Evolutionary conservation across 2,329 filamentous ascomycete genomes (phyloP), one percentile per base, ranked within the genome.

Genomic region (Pseudogymnoascus sp.): DNA sequence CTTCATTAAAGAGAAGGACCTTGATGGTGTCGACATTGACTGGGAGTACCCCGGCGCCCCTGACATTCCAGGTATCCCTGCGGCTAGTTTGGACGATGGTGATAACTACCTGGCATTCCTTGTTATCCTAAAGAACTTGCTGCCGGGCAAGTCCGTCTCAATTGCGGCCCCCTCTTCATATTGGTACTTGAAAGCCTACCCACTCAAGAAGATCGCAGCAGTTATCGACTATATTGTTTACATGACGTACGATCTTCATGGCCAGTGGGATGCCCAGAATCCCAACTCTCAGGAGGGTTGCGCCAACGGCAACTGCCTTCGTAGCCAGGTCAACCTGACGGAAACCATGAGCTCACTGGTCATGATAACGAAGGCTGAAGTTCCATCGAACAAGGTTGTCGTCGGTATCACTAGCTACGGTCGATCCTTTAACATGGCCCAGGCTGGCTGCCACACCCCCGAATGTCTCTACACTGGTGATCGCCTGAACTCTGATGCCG

Each of bases 191-290:
- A 74, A 73, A 64, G 62, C 64, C 0, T 79, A 75, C 62, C 76
- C 73, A 0, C 74, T 79, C 0, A 65, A 69, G 2, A 62, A 71
- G 0, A 78, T 78, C 45, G 67, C 63, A 8, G 60, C 63, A 1
- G 23, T 68, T 1, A 41, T 76, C 0, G 73, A 77, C 61, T 77
- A 77, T 36, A 69, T 68, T 6, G 21, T 57, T 13, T 71, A 62
- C 13, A 69, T 69, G 68, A 69, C 68, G 1, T 69, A 69, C 43
- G 67, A 74, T 70, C 34, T 79, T 51, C 75, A 79, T 64, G 77
- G 77, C 2, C 75, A 79, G 62, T 79, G 76, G 76, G 76, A 78
- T 64, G 71, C 70, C 23, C 64, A 63, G 4, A 79, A 77, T 64
- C 60, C 67, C 1, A 73, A 63, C 43, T 57, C 73, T 1, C 62